phyloP scores from a whole-genome alignment of 345 rosid species.

The Ailanthus altissimus region DNA sequence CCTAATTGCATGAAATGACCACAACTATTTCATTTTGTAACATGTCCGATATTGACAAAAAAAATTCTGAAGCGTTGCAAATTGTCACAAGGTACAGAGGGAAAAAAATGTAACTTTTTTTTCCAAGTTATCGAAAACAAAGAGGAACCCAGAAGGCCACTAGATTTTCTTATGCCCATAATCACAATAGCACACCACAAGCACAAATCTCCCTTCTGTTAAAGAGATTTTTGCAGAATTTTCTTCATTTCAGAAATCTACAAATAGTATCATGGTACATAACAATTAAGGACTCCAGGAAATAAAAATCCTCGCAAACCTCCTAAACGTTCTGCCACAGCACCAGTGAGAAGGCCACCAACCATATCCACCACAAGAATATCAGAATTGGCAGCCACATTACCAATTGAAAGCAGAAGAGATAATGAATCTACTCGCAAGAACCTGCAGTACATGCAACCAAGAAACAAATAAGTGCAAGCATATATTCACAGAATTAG shows the following conservation, averaged over 20 bases:
- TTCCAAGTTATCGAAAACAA: not conserved
- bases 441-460: slow-evolving; percentile 49
- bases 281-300: not conserved
- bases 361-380: slow-evolving; percentile 86
- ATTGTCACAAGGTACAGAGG: not conserved
- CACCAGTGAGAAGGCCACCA: slow-evolving; percentile 94
- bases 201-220: not conserved
- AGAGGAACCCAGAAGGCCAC: not conserved
- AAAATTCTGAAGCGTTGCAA: not conserved
- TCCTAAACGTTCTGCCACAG: slow-evolving; percentile 91
- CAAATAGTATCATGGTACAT: not conserved
- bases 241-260: slow-evolving; percentile 6
- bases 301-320: slow-evolving; percentile 40
- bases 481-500: not conserved
- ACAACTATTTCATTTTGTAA: not conserved
- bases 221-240: not conserved
- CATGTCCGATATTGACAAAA: not conserved
- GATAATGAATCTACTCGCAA: slow-evolving; percentile 80
- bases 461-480: slow-evolving; percentile 1
- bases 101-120: not conserved
- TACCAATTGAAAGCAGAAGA: slow-evolving; percentile 82
- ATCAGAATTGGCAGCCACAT: slow-evolving; percentile 73
- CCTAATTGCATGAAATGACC: not conserved
- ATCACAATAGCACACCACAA: not conserved
- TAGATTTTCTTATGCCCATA: too few species aligned